phyloP scores from a whole-genome alignment of 2,329 filamentous ascomycete genomes.

The Aureobasidium pullulans region DNA sequence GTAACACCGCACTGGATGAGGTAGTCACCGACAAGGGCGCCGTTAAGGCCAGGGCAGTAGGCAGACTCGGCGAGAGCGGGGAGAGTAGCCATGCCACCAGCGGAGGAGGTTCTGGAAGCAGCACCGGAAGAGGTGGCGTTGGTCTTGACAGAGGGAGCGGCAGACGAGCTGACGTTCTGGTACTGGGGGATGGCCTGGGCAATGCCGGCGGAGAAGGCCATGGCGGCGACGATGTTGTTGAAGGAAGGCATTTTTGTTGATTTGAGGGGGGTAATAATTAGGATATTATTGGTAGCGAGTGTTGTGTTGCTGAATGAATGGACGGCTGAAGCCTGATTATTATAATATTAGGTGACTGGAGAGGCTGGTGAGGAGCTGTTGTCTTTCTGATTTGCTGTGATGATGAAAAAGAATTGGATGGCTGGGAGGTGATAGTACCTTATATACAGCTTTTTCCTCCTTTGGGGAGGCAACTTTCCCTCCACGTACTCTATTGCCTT shows the following conservation, averaged over 20 bases:
- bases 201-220: slow-evolving; percentile 6
- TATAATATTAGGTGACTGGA: slow-evolving; percentile 13
- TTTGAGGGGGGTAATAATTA: slow-evolving; percentile 11
- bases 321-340: slow-evolving; percentile 14
- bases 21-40: slow-evolving; percentile 5
- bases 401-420: slow-evolving; percentile 13
- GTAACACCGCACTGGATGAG: neutral
- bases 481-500: neutral
- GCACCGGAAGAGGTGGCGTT: slow-evolving; percentile 1
- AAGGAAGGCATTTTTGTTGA: slow-evolving; percentile 14
- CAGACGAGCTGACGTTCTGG: slow-evolving; percentile 9
- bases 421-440: neutral
- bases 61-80: slow-evolving; percentile 3
- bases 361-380: slow-evolving; percentile 12
- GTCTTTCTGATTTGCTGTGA: slow-evolving; percentile 12
- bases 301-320: slow-evolving; percentile 11
- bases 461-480: neutral
- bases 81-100: neutral
- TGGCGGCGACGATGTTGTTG: slow-evolving; percentile 8
- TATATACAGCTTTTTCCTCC: slow-evolving; percentile 4
- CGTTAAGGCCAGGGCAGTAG: slow-evolving; percentile 9
- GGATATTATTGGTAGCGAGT: slow-evolving; percentile 11
- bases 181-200: slow-evolving; percentile 13
- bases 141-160: neutral
- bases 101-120: neutral